Evolutionary conservation across 1,284 basidiomycete species (phyloP), one percentile per base, ranked within the genome.

Genomic region (Pseudozyma flocculosa): DNA sequence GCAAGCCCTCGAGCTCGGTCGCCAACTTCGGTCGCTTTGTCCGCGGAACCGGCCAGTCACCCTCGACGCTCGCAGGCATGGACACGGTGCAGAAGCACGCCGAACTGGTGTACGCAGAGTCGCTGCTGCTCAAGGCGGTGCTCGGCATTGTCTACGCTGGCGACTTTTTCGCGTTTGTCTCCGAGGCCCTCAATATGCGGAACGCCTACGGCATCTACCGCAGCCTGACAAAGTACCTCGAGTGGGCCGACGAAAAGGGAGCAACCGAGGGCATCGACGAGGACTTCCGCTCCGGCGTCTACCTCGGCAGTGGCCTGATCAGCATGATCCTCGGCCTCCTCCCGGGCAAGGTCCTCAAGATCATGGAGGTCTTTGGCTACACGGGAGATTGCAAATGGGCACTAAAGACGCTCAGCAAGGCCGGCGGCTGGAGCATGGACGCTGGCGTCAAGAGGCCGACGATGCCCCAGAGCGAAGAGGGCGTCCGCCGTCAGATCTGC

Each of bases 331-430:
- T 78, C 21, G 75, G 75, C 23, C 63, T 78, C 2, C 63, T 78
- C 15, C 75, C 75, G 3, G 58, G 70, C 34, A 76, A 74, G 45
- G 68, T 78, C 29, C 60, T 78, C 40, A 75, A 74, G 60, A 70
- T 78, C 51, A 78, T 78, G 75, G 73, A 75, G 46, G 63, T 75
- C 41, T 75, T 78, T 49, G 75, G 75, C 14, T 78, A 78, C 54
- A 70, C 66, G 2, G 75, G 75, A 43, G 70, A 75, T 36, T 68
- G 62, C 2, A 43, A 54, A 15, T 64, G 58, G 45, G 75, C 65
- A 3, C 56, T 78, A 43, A 54, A 66, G 54, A 73, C 69, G 29
- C 65, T 78, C 21, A 46, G 55, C 43, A 54, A 58, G 26, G 61
- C 75, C 22, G 73, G 73, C 26, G 55, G 52, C 23, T 78, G 75